phyloP scores from a whole-genome alignment of 257 asterid genomes.

The Phtheirospermum japonicum region DNA sequence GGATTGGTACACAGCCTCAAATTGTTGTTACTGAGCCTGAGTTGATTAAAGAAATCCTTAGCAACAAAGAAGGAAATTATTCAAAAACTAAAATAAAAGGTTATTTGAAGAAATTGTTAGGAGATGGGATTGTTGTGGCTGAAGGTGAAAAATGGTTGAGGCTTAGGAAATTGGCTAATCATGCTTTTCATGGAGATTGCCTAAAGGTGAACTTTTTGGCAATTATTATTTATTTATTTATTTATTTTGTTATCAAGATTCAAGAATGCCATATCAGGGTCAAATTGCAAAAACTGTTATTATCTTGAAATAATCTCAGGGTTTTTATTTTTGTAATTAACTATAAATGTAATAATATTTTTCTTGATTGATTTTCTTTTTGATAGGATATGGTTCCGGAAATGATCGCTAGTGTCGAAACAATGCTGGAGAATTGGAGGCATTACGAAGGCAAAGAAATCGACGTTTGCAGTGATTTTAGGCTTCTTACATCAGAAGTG shows the following conservation, averaged over 20 bases:
- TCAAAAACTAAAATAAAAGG: slow-evolving; percentile 24
- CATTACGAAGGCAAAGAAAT: slow-evolving; percentile 36
- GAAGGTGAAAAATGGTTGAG: slow-evolving; percentile 56
- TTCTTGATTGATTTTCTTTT: neutral
- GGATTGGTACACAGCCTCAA: slow-evolving; percentile 48
- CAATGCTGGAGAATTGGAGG: slow-evolving; percentile 50
- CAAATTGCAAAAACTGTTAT: no score
- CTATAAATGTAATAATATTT: no score
- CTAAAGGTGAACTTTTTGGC: slow-evolving; percentile 35
- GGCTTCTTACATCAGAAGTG: slow-evolving; percentile 46
- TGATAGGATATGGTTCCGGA: slow-evolving; percentile 52
- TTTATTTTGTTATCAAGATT: no score
- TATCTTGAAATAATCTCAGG: no score
- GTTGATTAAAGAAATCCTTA: slow-evolving; percentile 46
- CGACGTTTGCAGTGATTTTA: slow-evolving; percentile 42
- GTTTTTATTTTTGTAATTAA: no score
- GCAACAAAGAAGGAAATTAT: slow-evolving; percentile 39
- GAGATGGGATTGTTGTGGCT: slow-evolving; percentile 43
- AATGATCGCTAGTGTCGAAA: slow-evolving; percentile 43
- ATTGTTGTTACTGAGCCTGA: slow-evolving; percentile 47
- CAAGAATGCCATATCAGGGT: no score
- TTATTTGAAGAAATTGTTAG: slow-evolving; percentile 35
- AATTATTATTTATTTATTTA: no score
- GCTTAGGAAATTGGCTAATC: slow-evolving; percentile 53
- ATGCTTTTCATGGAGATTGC: slow-evolving; percentile 58